Conservation (phyloP, 306 rosid species). For the Medicago lupulina region DNA sequence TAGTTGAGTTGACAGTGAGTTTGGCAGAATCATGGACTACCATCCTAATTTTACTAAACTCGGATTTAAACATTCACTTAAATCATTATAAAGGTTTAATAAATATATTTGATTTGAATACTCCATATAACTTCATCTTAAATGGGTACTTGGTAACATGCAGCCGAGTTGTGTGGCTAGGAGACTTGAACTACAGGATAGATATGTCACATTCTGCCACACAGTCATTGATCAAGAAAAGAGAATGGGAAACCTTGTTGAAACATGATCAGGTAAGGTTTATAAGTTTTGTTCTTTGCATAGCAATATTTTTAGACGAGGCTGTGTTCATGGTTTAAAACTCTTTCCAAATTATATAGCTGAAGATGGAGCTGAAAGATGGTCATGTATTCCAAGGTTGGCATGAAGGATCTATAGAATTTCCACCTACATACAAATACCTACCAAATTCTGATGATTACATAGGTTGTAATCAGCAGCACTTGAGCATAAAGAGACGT, state of each 20-base stretch:
- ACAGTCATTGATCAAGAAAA: conserved; percentile 53
- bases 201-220: conserved; percentile 65
- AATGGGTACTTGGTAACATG: conserved; percentile 36
- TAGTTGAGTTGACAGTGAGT: not conserved
- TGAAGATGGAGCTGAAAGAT: conserved; percentile 64
- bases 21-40: too few species aligned
- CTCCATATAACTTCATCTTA: conserved; percentile 24
- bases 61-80: not conserved
- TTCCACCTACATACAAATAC: conserved; percentile 92
- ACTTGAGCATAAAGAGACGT: conserved; percentile 54
- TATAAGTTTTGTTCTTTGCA: not conserved
- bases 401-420: conserved; percentile 83
- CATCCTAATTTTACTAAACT: too few species aligned
- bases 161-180: conserved; percentile 82
- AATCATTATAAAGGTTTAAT: too few species aligned
- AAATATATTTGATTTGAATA: not conserved
- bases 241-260: conserved; percentile 67
- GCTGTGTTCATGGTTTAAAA: conserved; percentile 21
- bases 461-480: conserved; percentile 46
- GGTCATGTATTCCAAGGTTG: conserved; percentile 78
- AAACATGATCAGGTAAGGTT: conserved; percentile 72
- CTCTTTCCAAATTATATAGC: conserved; percentile 55
- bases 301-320: too few species aligned
- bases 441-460: conserved; percentile 64
- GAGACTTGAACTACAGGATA: conserved; percentile 86